Base-by-base conservation (phyloP, 768 basidiomycete genomes). In the Peribolospora baueri region DNA sequence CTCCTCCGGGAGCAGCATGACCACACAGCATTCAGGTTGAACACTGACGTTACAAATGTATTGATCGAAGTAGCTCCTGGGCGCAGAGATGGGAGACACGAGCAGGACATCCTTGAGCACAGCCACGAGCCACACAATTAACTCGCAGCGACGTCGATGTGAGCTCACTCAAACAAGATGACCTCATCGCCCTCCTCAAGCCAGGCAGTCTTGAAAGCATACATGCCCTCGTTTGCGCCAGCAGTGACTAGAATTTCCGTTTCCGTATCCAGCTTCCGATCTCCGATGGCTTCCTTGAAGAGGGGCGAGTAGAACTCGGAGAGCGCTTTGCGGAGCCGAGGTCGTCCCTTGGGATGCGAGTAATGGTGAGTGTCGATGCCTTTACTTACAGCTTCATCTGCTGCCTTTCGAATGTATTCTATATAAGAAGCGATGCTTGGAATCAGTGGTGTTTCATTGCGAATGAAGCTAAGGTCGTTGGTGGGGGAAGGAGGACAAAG, bases 141-240 rank as follows among this genome's bases (percentile, higher is more conserved):
- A 25, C 25, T 25, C 25, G 25, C 25, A n/a, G 1, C 13, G 4
- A 8, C 4, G 13, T 7, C 13, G 43, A 13, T 5, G 5, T 48
- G 40, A 3, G 50, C 25, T 13, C 61, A 91, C 68, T 97, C 93
- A 64, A 97, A 90, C 76, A 95, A 80, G 68, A 98, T 91, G 59
- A 97, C 91, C 67, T 98, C 93, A 63, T 97, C 93, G 3, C 82
- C 91, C 43, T 76, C 74, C 58, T 95, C 81, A 45, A 93, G 68
- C 70, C 91, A 95, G 0, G 93, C 93, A 8, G 79, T 76, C 62
- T 57, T 55, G 52, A 88, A 84, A 52, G 90, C 78, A 67, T 91
- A 97, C 73, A 87, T 83, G 37, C 91, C 90, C 76, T 91, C 85
- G 66, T 97, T 97, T 6, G 91, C 91, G 42, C 93, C 93, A 61